Evolutionary conservation across 306 rosid species (phyloP), one percentile per base, ranked within the genome.

Genomic region (Dryas alaskensis): DNA sequence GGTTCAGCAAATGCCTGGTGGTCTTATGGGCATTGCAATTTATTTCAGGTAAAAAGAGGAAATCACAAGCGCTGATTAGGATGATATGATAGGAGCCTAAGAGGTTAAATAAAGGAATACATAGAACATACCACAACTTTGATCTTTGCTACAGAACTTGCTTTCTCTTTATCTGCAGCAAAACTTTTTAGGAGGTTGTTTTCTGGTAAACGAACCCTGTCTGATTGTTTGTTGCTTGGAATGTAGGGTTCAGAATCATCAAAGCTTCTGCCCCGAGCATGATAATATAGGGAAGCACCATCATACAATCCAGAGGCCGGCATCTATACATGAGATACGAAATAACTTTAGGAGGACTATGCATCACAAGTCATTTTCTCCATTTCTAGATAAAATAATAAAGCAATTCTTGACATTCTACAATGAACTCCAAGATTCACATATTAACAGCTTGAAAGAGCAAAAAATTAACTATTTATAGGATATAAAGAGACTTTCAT

Each of bases 111-210:
- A 40, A 64, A 25, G 68, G 69, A 66, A 46, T 31, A 72, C 52
- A 76, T 68, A 77, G 73, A 69, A 82, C 99, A 70, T 95, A 95
- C 99, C 93, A 95, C 99, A 75, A 95, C 99, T 95, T 92, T 95
- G 69, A 95, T 95, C 90, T 95, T 95, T 62, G 99, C 99, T 3
- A 95, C 98, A 69, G 95, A 82, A 80, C 87, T 89, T 10, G 96
- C 73, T 79, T 84, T 95, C 86, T 95, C 99, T 83, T 95, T 95
- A 76, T 95, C 98, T 19, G 83, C 81, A 59, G 98, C 87, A 72
- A 92, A 78, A 72, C 80, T 87, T 84, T 89, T 95, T 74, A 85
- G 72, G 63, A 89, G 79, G 60, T 60, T 86, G 87, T 80, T 92
- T 37, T 95, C 99, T 22, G 96, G 80, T 84, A 81, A 54, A 64